Percentiles rank a stretch among this genome's conserved stretches.
Evolutionary conservation across 192 early-diverging fungal species (phyloP).

Genomic region (Mortierella alpina): DNA sequence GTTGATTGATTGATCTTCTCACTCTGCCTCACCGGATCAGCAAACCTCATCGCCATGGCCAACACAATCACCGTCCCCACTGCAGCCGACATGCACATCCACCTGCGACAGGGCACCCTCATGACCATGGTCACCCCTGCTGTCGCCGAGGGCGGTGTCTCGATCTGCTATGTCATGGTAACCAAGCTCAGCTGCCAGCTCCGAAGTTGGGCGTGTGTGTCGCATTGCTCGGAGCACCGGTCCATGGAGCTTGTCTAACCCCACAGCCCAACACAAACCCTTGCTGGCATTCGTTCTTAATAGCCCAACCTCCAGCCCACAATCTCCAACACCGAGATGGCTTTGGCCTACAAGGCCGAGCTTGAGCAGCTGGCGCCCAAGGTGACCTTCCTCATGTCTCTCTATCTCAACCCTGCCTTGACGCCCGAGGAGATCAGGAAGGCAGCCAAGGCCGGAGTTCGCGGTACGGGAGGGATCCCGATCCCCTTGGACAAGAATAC

Average conservation of each 20-base stretch:
- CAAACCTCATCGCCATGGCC: slow-evolving; percentile 11
- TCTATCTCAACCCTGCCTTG: slow-evolving; percentile 89
- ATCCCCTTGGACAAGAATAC: background rate
- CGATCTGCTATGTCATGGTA: slow-evolving; percentile 94
- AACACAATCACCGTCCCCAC: slow-evolving; percentile 73
- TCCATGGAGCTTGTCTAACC: no score
- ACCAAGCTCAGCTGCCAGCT: no score
- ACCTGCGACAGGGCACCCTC: slow-evolving; percentile 91
- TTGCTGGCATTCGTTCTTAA: background rate
- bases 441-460: slow-evolving; percentile 86
- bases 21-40: background rate
- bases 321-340: slow-evolving; percentile 87
- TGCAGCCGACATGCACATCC: slow-evolving; percentile 92
- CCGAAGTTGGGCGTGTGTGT: no score
- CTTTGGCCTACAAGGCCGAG: slow-evolving; percentile 83
- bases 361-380: slow-evolving; percentile 85
- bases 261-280: no score
- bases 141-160: slow-evolving; percentile 82
- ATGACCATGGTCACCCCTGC: slow-evolving; percentile 91
- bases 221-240: no score
- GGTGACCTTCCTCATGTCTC: slow-evolving; percentile 92
- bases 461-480: slow-evolving; percentile 53
- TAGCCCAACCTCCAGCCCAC: slow-evolving; percentile 96
- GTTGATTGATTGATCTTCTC: background rate
- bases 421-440: slow-evolving; percentile 90